Evolutionary conservation across 441 rosid species (phyloP), one percentile per base, ranked within the genome.

Genomic region (Syzygium syzygioides): DNA sequence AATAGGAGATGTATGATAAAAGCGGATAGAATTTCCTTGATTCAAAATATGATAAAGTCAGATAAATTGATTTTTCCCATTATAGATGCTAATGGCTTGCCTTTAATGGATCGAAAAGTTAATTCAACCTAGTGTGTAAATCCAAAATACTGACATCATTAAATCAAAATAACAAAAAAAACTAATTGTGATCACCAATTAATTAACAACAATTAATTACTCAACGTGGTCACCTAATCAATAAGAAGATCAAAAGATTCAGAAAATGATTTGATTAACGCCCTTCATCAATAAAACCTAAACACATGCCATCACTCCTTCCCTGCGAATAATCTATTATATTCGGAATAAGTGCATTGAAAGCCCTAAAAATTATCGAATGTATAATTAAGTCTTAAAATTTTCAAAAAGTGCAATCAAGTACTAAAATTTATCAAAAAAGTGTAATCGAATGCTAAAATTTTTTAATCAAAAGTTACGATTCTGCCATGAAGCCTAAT

Each of bases 51-150:
- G 48, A 45, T 45, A 45, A 45, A 45, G 48, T 45, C 48, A 9
- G 48, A 45, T 45, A 45, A 1, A 32, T 28, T 37, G 50, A 37
- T 34, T 71, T 19, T 71, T 10, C 64, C 14, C n/a, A 10, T 59
- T 19, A 11, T 71, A 5, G 80, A 71, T 13, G 52, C 4, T 0
- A 28, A 37, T 11, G 28, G 52, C 9, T 20, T 14, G 2, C 28
- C 15, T 37, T 48, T 41, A 41, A 25, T 2, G 0, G n/a, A 12
- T 23, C 6, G 9, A 37, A 1, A 26, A 37, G 26, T 1, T 9
- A 0, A 76, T 41, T 76, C 18, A 20, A 76, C 80, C 13, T 37
- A 7, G 28, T 23, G 53, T 2, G n/a, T 45, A 76, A 76, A 76
- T 26, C 4, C n/a, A 0, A 76, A 41, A 41, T 13, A 6, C 6